Conservation (phyloP, 768 basidiomycete species). For the Leccinum arenicola region DNA sequence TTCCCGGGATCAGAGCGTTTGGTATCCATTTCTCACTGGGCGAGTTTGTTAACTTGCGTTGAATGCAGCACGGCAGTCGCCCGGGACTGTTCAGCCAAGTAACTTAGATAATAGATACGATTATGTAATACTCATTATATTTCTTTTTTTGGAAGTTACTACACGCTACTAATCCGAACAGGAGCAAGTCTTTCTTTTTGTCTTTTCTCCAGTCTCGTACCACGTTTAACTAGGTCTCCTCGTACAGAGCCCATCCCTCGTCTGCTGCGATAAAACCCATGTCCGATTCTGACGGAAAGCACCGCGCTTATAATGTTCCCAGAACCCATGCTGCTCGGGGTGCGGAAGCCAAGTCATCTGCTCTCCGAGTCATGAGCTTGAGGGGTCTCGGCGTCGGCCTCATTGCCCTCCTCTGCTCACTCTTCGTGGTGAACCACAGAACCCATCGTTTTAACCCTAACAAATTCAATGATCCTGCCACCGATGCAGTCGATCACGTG, state of each 20-base stretch:
- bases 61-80: too few relatives aligned
- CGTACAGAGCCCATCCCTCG: too few relatives aligned
- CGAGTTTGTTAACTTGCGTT: not conserved
- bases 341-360: not conserved
- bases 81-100: too few relatives aligned
- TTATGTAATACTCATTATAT: too few relatives aligned
- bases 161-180: too few relatives aligned
- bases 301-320: not conserved
- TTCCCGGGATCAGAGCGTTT: conserved; percentile 11
- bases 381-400: conserved; percentile 13
- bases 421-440: conserved; percentile 13
- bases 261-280: not conserved
- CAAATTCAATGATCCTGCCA: conserved; percentile 28
- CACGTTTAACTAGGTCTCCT: too few relatives aligned
- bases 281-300: not conserved
- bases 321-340: not conserved
- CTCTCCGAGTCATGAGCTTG: not conserved
- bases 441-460: conserved; percentile 11
- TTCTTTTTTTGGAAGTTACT: too few relatives aligned
- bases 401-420: conserved; percentile 12
- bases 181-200: too few relatives aligned
- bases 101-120: too few relatives aligned
- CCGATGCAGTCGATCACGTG: conserved; percentile 43
- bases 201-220: too few relatives aligned
- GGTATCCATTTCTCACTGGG: conserved; percentile 15